Percentiles rank a stretch among this genome's conserved stretches.
Conservation (phyloP, 495 filamentous ascomycete species). For the Xylaria intraflava region DNA sequence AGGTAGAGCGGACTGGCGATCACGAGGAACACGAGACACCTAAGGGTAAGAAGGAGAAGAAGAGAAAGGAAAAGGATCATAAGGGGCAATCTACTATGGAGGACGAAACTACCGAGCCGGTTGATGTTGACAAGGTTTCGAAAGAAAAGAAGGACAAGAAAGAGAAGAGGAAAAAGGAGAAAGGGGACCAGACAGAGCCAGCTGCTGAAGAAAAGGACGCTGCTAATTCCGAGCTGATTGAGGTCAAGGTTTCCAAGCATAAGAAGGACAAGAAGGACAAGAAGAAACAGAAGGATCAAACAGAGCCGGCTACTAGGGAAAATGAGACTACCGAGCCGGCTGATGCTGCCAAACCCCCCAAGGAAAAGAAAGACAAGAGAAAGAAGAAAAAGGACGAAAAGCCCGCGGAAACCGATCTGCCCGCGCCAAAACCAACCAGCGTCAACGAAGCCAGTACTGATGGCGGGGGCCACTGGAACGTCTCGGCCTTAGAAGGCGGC, state of each 20-base stretch:
- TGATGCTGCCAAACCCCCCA: constrained; percentile 18
- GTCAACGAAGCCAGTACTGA: constrained; percentile 12
- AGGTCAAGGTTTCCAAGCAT: constrained; percentile 25
- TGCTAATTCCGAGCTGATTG: too few species aligned
- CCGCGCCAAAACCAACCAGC: constrained; percentile 4
- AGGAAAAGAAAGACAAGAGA: constrained; percentile 14
- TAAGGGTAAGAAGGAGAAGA: constrained; percentile 16
- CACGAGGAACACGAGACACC: constrained; percentile 11
- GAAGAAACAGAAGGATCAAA: constrained; percentile 6
- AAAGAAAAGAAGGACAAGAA: constrained; percentile 31
- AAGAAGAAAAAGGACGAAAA: background rate
- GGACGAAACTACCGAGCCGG: constrained; percentile 12
- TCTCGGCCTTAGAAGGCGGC: constrained; percentile 44
- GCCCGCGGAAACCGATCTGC: constrained; percentile 7
- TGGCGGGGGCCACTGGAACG: constrained; percentile 43
- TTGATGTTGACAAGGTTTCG: constrained; percentile 18
- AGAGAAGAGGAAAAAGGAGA: constrained; percentile 7
- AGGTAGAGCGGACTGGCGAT: constrained; percentile 14
- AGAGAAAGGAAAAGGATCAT: constrained; percentile 10
- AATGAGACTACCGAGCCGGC: constrained; percentile 14
- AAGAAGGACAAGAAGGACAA: constrained; percentile 15
- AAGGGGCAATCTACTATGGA: constrained; percentile 5
- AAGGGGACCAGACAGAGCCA: background rate
- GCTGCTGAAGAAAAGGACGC: too few species aligned
- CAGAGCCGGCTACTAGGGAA: constrained; percentile 6